Percentiles rank a stretch among this genome's conserved stretches.
Conservation (phyloP, 2,329 filamentous ascomycete species). For the Rugonectria rugulosa region DNA sequence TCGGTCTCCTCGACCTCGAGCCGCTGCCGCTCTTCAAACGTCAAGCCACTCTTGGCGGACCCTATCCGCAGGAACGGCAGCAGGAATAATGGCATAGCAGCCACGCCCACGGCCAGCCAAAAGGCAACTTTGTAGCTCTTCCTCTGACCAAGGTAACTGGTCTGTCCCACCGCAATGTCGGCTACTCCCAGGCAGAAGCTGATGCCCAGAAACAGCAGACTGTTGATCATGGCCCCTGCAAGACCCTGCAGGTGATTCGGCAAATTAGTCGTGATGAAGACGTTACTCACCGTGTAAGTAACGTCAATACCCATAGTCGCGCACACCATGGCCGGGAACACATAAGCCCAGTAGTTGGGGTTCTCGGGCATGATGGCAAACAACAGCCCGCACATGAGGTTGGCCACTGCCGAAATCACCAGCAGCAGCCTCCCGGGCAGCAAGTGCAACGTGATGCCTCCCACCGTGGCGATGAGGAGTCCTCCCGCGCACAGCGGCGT, state of each 20-base stretch:
- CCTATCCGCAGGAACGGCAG: slow-evolving; percentile 35
- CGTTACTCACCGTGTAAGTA: slow-evolving; percentile 70
- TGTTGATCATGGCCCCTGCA: slow-evolving; percentile 70
- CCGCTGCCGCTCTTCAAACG: slow-evolving; percentile 34
- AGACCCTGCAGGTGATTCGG: slow-evolving; percentile 67
- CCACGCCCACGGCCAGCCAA: slow-evolving; percentile 36
- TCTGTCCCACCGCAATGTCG: slow-evolving; percentile 59
- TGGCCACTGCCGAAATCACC: slow-evolving; percentile 59
- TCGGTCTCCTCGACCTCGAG: slow-evolving; percentile 32
- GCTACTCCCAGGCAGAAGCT: slow-evolving; percentile 69
- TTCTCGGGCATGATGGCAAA: slow-evolving; percentile 63
- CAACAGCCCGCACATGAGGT: slow-evolving; percentile 58
- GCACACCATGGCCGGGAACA: slow-evolving; percentile 67
- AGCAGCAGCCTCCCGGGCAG: slow-evolving; percentile 62
- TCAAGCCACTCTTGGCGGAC: slow-evolving; percentile 39
- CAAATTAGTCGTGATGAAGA: slow-evolving; percentile 72
- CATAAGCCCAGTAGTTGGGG: slow-evolving; percentile 68
- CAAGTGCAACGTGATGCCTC: slow-evolving; percentile 63
- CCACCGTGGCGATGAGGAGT: slow-evolving; percentile 60
- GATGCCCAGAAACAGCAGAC: slow-evolving; percentile 68
- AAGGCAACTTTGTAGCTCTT: slow-evolving; percentile 39
- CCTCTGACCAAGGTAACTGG: slow-evolving; percentile 48
- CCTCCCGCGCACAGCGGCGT: slow-evolving; percentile 66
- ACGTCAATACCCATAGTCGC: slow-evolving; percentile 72
- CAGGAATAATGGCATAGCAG: slow-evolving; percentile 29